These are phyloP conservation scores for Cyberlindnera samutprakarnensis DNA, from an alignment of 805 yeast species.

Conservation along the genomic window DNA sequence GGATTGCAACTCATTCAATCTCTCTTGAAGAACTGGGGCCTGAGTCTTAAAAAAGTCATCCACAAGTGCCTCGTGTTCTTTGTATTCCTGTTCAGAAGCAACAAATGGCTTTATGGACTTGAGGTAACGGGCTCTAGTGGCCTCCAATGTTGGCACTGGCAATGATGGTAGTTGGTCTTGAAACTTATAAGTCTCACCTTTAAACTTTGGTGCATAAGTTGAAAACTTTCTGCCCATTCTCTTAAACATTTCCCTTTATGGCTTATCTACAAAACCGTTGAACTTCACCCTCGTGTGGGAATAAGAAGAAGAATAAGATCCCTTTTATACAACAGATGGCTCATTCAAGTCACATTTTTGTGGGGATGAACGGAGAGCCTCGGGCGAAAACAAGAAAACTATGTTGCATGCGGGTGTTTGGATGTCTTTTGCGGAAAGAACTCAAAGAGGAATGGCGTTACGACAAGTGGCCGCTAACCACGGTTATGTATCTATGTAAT, in stretches of 20 bases:
- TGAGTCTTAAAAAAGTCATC: constrained; percentile 62
- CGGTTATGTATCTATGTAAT: too few relatives aligned
- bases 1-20: constrained; percentile 43
- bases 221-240: constrained; percentile 22
- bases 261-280: neutral
- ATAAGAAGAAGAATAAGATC: too few relatives aligned
- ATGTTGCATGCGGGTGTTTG: too few relatives aligned
- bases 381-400: too few relatives aligned
- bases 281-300: neutral
- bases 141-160: constrained; percentile 78
- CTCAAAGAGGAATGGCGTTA: too few relatives aligned
- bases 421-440: too few relatives aligned
- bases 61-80: constrained; percentile 48
- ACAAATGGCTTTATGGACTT: constrained; percentile 64
- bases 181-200: constrained; percentile 64
- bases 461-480: too few relatives aligned
- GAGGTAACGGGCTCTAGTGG: constrained; percentile 64
- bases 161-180: constrained; percentile 72
- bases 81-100: constrained; percentile 42
- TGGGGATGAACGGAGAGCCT: constrained; percentile 3
- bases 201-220: constrained; percentile 21
- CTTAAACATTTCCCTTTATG: constrained; percentile 10
- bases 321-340: too few relatives aligned
- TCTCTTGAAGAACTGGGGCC: constrained; percentile 61
- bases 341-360: neutral